Percentiles rank a stretch among this genome's conserved stretches.
Conservation (phyloP, 768 basidiomycete genomes). For the Lentinula detonsa region DNA sequence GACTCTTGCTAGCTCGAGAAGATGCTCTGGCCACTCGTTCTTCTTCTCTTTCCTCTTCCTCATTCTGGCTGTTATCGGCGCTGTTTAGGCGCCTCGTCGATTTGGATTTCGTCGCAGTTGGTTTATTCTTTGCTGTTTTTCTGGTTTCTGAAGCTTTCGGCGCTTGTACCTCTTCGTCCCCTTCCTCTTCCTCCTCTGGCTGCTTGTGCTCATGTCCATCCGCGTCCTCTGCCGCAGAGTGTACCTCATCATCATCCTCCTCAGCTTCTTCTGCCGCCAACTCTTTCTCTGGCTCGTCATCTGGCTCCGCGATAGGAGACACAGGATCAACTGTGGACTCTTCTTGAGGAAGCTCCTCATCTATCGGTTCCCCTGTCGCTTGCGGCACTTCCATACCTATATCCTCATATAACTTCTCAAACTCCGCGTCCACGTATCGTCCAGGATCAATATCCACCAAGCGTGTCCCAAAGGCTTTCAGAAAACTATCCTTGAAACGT, state of each 20-base stretch:
- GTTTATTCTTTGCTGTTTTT: not conserved
- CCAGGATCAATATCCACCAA: conserved; percentile 31
- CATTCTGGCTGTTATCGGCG: not conserved
- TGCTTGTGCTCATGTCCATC: not conserved
- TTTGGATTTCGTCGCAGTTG: not conserved
- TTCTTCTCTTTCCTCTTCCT: not conserved
- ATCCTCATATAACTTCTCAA: conserved; percentile 33
- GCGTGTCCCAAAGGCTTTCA: conserved; percentile 34
- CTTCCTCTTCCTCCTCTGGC: not conserved
- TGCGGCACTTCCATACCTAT: conserved; percentile 32
- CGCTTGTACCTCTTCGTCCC: not conserved
- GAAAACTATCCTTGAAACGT: conserved; percentile 44
- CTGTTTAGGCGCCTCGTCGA: not conserved
- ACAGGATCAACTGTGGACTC: conserved; percentile 23
- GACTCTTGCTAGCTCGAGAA: not conserved
- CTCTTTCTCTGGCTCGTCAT: not conserved
- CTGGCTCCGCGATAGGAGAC: not conserved
- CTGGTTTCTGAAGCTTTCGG: not conserved
- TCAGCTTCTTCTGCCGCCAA: not conserved
- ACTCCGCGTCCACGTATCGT: conserved; percentile 30
- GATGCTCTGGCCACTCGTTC: not conserved
- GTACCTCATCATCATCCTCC: not conserved
- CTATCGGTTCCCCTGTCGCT: conserved; percentile 10
- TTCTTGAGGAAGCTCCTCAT: conserved; percentile 10
- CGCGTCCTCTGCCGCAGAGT: not conserved